Percentiles rank a stretch among this genome's conserved stretches.
These are phyloP conservation scores for Globisporangium cylindrosporum DNA, from an alignment of 352 stramenopile genomes.

Conservation along the genomic window DNA sequence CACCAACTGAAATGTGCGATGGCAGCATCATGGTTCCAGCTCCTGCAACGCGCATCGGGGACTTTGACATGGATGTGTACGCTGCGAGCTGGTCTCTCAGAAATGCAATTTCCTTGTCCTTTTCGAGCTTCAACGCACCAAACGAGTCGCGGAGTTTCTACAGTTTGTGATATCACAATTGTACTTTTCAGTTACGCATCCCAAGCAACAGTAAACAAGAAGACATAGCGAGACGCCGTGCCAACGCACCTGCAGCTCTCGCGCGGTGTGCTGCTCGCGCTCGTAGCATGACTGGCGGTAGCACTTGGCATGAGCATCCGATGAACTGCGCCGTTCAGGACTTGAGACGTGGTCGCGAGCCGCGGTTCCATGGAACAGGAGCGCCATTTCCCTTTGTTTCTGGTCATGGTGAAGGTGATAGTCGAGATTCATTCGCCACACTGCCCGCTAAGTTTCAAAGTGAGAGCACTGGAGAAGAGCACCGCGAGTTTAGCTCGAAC, in stretches of 20 bases:
- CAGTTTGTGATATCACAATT: not conserved
- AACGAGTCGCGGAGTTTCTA: conserved; percentile 56
- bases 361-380: conserved; percentile 2
- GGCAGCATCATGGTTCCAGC: not conserved
- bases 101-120: conserved; percentile 53
- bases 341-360: conserved; percentile 1
- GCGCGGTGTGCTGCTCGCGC: conserved; percentile 22
- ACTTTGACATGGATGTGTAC: conserved; percentile 12
- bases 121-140: conserved; percentile 47
- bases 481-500: conserved; percentile 1
- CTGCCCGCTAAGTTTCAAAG: not conserved
- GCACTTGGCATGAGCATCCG: conserved; percentile 9
- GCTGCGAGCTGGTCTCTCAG: conserved; percentile 38
- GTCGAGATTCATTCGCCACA: conserved; percentile 15
- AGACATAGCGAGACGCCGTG: not conserved
- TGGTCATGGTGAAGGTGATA: conserved; percentile 10
- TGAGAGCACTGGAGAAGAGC: not conserved
- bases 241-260: conserved; percentile 32
- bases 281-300: conserved; percentile 27
- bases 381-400: conserved; percentile 7
- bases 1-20: not conserved
- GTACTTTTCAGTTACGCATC: not conserved
- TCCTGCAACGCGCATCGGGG: not conserved
- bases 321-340: conserved; percentile 11
- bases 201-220: not conserved